Percentiles rank a stretch among this genome's conserved stretches.
Evolutionary conservation across 2,329 filamentous ascomycete species (phyloP).

Genomic region (Calonectria hawksworthii): DNA sequence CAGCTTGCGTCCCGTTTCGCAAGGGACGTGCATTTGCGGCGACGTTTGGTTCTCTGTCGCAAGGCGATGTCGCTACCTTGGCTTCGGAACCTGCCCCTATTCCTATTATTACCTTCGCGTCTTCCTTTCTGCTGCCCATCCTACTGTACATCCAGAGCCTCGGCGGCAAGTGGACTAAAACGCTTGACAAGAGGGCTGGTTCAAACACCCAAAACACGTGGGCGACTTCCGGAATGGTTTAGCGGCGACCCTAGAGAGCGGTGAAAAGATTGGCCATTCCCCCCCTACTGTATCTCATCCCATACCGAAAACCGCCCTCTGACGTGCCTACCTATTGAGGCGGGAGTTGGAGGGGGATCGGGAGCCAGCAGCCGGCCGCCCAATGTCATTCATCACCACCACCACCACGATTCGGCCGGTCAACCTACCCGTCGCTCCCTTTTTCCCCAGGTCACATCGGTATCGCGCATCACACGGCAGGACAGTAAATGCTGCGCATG

Average conservation of each 20-base stretch:
- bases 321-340: constrained; percentile 21
- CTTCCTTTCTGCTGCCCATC: neutral
- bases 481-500: constrained; percentile 7
- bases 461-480: constrained; percentile 25
- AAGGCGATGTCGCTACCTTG: constrained; percentile 39
- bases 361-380: neutral
- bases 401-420: constrained; percentile 35
- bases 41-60: constrained; percentile 25
- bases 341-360: neutral
- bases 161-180: constrained; percentile 33
- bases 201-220: constrained; percentile 44
- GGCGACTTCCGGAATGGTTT: constrained; percentile 46
- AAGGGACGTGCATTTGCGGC: constrained; percentile 20
- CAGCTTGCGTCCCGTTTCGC: constrained; percentile 13
- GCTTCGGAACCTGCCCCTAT: constrained; percentile 38
- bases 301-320: constrained; percentile 13
- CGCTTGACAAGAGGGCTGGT: constrained; percentile 36
- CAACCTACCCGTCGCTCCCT: constrained; percentile 14
- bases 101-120: neutral
- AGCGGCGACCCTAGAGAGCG: constrained; percentile 41
- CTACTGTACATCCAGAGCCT: constrained; percentile 31
- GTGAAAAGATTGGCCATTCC: constrained; percentile 45
- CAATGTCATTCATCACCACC: constrained; percentile 22
- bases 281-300: constrained; percentile 16
- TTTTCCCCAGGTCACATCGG: constrained; percentile 9